phyloP scores from a whole-genome alignment of 345 rosid genomes.

The Salix brachista region DNA sequence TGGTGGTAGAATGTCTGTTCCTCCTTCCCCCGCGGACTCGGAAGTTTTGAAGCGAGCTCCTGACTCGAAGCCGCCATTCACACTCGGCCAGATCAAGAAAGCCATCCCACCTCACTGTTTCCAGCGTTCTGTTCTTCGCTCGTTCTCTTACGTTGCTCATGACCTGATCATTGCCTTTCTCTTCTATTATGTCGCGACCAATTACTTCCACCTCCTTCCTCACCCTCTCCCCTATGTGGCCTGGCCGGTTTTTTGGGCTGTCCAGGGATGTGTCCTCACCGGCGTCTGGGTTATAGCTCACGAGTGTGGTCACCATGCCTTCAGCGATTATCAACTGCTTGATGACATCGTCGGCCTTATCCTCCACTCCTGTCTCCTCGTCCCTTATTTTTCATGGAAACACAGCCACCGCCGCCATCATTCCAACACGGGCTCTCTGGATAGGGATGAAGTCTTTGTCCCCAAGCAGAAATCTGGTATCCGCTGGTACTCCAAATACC shows the following conservation, averaged over 20 bases:
- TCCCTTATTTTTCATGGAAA: slow-evolving; percentile 40
- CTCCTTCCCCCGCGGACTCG: slow-evolving; percentile 7
- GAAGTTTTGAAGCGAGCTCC: slow-evolving; percentile 23
- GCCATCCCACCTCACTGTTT: slow-evolving; percentile 36
- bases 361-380: slow-evolving; percentile 27
- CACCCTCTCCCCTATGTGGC: slow-evolving; percentile 20
- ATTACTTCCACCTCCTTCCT: slow-evolving; percentile 34
- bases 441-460: slow-evolving; percentile 29
- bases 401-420: slow-evolving; percentile 36
- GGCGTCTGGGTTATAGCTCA: slow-evolving; percentile 34
- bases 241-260: slow-evolving; percentile 33
- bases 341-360: slow-evolving; percentile 26
- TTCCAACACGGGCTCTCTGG: slow-evolving; percentile 31
- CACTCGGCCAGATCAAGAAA: slow-evolving; percentile 28
- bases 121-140: slow-evolving; percentile 24
- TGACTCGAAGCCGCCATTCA: slow-evolving; percentile 33
- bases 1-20: slow-evolving; percentile 27
- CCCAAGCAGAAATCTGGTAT: slow-evolving; percentile 19
- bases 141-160: slow-evolving; percentile 25
- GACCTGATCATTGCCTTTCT: slow-evolving; percentile 23
- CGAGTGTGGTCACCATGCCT: slow-evolving; percentile 41
- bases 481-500: slow-evolving; percentile 26
- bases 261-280: slow-evolving; percentile 34
- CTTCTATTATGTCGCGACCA: slow-evolving; percentile 25
- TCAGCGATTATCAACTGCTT: slow-evolving; percentile 26